Conservation (phyloP, 2,329 filamentous ascomycete species). For the Daldinia eschscholtzii region DNA sequence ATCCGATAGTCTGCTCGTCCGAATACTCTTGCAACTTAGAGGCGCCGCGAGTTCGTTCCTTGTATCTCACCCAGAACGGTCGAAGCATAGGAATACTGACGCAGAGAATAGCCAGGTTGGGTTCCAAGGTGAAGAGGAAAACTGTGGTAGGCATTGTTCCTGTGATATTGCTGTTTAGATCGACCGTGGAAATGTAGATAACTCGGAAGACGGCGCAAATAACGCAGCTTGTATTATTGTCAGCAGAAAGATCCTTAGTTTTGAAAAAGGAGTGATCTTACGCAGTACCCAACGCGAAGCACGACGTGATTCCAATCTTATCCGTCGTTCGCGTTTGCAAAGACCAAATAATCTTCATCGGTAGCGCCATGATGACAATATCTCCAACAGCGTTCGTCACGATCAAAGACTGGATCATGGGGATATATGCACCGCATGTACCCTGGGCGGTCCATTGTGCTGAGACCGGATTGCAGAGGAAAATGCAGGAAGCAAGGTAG, state of each 20-base stretch:
- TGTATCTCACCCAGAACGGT: slow-evolving; percentile 53
- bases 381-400: slow-evolving; percentile 56
- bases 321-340: slow-evolving; percentile 54
- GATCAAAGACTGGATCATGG: slow-evolving; percentile 55
- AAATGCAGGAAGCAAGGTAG: slow-evolving; percentile 48
- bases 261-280: slow-evolving; percentile 40
- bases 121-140: slow-evolving; percentile 57
- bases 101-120: slow-evolving; percentile 58
- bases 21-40: slow-evolving; percentile 49
- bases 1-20: slow-evolving; percentile 33
- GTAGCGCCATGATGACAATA: slow-evolving; percentile 55
- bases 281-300: slow-evolving; percentile 55
- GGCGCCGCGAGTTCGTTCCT: slow-evolving; percentile 50
- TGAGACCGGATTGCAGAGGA: slow-evolving; percentile 50
- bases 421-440: slow-evolving; percentile 53
- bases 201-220: slow-evolving; percentile 57
- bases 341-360: slow-evolving; percentile 56
- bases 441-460: slow-evolving; percentile 45
- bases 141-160: slow-evolving; percentile 57
- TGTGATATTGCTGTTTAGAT: slow-evolving; percentile 54
- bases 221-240: slow-evolving; percentile 50
- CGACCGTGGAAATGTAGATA: slow-evolving; percentile 55
- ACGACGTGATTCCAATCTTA: slow-evolving; percentile 55
- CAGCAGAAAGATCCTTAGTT: slow-evolving; percentile 17
- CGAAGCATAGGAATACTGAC: slow-evolving; percentile 59